Base-by-base conservation (phyloP, 208 protist genomes). In the Endotrypanum monterogeii region DNA sequence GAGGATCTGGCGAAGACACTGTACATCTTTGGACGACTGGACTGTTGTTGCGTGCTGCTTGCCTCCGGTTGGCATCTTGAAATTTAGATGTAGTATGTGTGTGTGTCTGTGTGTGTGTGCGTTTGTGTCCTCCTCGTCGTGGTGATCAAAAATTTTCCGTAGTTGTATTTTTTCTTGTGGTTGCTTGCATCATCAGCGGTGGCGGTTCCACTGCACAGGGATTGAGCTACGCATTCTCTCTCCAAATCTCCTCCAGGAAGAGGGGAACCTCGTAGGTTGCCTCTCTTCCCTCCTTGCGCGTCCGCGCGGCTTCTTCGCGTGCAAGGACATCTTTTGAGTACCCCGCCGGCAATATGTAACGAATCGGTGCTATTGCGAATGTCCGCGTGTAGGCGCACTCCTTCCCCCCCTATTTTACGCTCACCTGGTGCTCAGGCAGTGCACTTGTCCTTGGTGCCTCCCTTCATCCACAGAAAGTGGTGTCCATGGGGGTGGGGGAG, bases 41-140 rank as follows among this genome's bases (percentile, higher is more conserved):
- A 44, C 58, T 63, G 16, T 35, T 46, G 58, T 35, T 46, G 58
- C 58, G 35, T 9, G n/a, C 35, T 44, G 62, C 3, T 52, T 32
- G 23, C 61, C 39, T 50, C 4, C 23, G 2, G 28, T 30, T 67
- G 60, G 0, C 48, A 18, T 73, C 61, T 55, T 69, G 69, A 32
- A 25, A 4, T 54, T 20, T 37, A 58, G 51, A 20, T 16, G 55
- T 44, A 41, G 37, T 32, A 50, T 41, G 48, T 78, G 35, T 82
- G 25, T n/a, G 16, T 63, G 18, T 46, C 16, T 41, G 20, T 61
- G 32, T 41, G 14, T 61, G 56, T 61, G 56, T 25, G 20, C 44
- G 58, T 23, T 1, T 37, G 58, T 28, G 35, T 37, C 14, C 20
- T 7, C 58, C 12, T 44, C 18, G 25, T 46, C n/a, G 58, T 23